Conservation (phyloP, 805 yeast genomes). For the Candida caryicola region DNA sequence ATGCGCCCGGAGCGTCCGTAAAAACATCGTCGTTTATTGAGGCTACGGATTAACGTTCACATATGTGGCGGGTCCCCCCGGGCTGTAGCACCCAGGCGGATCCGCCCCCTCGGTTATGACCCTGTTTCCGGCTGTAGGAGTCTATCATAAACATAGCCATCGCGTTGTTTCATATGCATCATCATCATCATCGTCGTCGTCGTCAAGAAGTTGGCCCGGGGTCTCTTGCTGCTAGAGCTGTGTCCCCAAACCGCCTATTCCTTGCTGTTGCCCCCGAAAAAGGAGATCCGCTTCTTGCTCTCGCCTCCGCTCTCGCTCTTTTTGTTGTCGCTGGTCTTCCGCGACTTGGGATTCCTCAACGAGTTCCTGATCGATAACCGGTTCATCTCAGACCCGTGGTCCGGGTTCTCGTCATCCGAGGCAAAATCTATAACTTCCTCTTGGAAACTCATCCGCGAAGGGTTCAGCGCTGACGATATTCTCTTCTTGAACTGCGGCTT, state of each 20-base stretch:
- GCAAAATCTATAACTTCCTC: slow-evolving; percentile 47
- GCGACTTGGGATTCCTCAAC: slow-evolving; percentile 27
- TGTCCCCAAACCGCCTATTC: no score
- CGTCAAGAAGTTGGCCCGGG: no score
- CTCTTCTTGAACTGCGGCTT: slow-evolving; percentile 33
- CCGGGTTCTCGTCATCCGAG: slow-evolving; percentile 44
- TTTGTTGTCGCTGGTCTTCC: slow-evolving; percentile 20
- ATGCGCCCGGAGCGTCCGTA: not conserved
- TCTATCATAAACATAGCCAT: no score
- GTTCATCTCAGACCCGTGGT: slow-evolving; percentile 34
- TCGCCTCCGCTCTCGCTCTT: slow-evolving; percentile 20
- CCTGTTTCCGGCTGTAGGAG: no score
- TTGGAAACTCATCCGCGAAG: slow-evolving; percentile 31
- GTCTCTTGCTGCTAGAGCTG: no score
- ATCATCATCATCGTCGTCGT: no score
- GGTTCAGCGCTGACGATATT: slow-evolving; percentile 25
- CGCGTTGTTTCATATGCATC: no score
- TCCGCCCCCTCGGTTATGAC: no score
- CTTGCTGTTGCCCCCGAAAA: slow-evolving; percentile 16
- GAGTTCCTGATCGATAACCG: slow-evolving; percentile 40
- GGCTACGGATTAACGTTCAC: not conserved
- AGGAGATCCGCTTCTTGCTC: slow-evolving; percentile 21
- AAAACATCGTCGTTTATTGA: not conserved
- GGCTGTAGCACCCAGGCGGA: no score
- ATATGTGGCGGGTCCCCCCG: not conserved